A percentile compares a stretch with the other conserved stretches of the same genome.
These are phyloP conservation scores for Fusarium acutatum DNA, from an alignment of 2,329 filamentous ascomycete genomes.

Conservation along the genomic window DNA sequence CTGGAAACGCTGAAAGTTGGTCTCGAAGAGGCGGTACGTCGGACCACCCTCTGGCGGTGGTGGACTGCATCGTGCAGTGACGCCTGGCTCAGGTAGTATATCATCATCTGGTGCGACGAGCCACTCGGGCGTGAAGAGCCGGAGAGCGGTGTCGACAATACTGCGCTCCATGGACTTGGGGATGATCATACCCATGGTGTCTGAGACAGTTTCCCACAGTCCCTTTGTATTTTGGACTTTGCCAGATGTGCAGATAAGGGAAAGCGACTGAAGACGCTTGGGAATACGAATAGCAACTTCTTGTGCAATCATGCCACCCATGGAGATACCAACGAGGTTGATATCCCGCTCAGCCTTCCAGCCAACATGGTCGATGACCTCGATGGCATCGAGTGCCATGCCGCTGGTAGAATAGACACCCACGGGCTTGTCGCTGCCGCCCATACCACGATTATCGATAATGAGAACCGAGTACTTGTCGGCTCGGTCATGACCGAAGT, in stretches of 20 bases:
- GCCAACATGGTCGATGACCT: slow-evolving; percentile 73
- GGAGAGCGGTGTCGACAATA: slow-evolving; percentile 69
- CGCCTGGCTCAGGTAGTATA: slow-evolving; percentile 55
- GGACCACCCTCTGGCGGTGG: slow-evolving; percentile 40
- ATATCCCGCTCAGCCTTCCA: slow-evolving; percentile 66
- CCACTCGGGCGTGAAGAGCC: slow-evolving; percentile 73
- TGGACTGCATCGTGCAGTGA: slow-evolving; percentile 52
- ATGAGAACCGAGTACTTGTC: slow-evolving; percentile 77
- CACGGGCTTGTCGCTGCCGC: slow-evolving; percentile 79
- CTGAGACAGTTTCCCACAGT: slow-evolving; percentile 71
- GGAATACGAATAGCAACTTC: slow-evolving; percentile 72
- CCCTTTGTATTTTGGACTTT: slow-evolving; percentile 67
- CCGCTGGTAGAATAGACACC: slow-evolving; percentile 82
- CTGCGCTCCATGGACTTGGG: slow-evolving; percentile 76
- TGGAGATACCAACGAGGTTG: slow-evolving; percentile 80
- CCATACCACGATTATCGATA: slow-evolving; percentile 87
- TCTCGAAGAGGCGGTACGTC: slow-evolving; percentile 68
- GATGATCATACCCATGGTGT: slow-evolving; percentile 65
- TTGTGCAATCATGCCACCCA: slow-evolving; percentile 93
- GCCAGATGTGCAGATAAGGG: slow-evolving; percentile 69
- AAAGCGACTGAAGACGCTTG: slow-evolving; percentile 62
- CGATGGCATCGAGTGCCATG: slow-evolving; percentile 82
- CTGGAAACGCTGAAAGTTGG: slow-evolving; percentile 83
- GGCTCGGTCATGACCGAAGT: slow-evolving; percentile 78
- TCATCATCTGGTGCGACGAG: slow-evolving; percentile 68